Base-by-base conservation (phyloP, 1,284 basidiomycete genomes). In the Cutaneotrichosporon sp. region DNA sequence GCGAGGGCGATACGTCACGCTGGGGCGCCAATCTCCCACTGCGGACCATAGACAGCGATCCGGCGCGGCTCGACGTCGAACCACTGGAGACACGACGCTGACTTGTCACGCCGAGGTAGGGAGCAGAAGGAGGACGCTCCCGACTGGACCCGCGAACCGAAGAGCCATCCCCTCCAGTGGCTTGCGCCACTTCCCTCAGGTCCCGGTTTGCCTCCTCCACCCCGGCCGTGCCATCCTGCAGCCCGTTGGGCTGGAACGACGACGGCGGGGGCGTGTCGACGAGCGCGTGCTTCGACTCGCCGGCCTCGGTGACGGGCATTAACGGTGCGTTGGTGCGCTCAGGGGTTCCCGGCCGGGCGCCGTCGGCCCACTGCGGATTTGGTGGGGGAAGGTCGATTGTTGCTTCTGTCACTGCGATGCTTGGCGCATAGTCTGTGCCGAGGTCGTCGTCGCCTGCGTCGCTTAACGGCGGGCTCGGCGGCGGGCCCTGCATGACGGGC, bases 401-500 rank as follows among this genome's bases (percentile, higher is more conserved):
- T 16, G 53, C 58, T 25, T 64, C 62, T 2, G 60, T 58, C 27
- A 62, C 57, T 16, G 61, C 59, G 13, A 62, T 42, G 52, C 54
- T 59, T 0, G 57, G 52, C 10, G 65, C 59, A 6, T 59, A 36
- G 50, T 50, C 55, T 7, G 58, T 24, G 8, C 51, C 43, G 22
- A 45, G 43, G 25, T 55, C 58, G 25, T 58, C 60, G 51, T 65
- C 60, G 29, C 59, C 47, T 8, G 54, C 57, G 34, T 75, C 73
- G 62, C 75, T 77, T 24, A 76, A 58, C 0, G 78, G 77, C 14
- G 79, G 77, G 55, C 74, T 76, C 7, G 77, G 77, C 13, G 77
- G 79, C 13, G 78, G 68, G 7, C 74, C 73, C 45, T 76, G 73
- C 70, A 78, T 76, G 25, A 60, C 56, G 5, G 63, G 60, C 36